Evolutionary conservation across 164 flowering plant species (phyloP).

Genomic region (Chimonanthus salicifolius): DNA sequence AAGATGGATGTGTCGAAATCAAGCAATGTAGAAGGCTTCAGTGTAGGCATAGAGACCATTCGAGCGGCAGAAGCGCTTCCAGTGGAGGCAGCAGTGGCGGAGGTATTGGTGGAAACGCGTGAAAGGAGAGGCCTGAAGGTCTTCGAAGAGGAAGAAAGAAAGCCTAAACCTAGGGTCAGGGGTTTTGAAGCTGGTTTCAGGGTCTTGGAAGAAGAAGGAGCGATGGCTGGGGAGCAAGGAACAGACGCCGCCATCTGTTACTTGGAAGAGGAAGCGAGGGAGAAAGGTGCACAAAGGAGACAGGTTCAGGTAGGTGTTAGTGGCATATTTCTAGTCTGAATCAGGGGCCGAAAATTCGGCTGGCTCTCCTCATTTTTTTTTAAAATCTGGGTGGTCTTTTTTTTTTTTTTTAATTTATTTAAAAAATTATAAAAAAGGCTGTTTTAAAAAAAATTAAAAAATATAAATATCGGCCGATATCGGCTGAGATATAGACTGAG

Average conservation of each 20-base stretch:
- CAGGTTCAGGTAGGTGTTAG: too few relatives aligned
- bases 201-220: slow-evolving; percentile 4
- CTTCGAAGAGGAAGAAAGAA: slow-evolving; percentile 9
- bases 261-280: too few relatives aligned
- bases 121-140: slow-evolving; percentile 9
- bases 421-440: too few relatives aligned
- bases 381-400: too few relatives aligned
- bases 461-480: too few relatives aligned
- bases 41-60: slow-evolving; percentile 32
- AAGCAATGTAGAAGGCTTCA: slow-evolving; percentile 26
- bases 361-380: too few relatives aligned
- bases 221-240: slow-evolving; percentile 2
- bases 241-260: slow-evolving; percentile 8
- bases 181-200: slow-evolving; percentile 4
- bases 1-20: slow-evolving; percentile 72
- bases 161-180: background rate
- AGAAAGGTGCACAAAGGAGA: background rate
- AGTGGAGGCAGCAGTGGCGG: background rate
- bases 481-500: too few relatives aligned
- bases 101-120: background rate
- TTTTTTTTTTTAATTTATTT: too few relatives aligned
- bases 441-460: too few relatives aligned
- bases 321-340: too few relatives aligned
- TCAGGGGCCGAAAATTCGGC: too few relatives aligned
- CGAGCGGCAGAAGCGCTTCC: slow-evolving; percentile 2